A percentile compares a stretch with the other conserved stretches of the same genome.
phyloP scores from a whole-genome alignment of 768 basidiomycete species.

The Strobilomyces confusus region DNA sequence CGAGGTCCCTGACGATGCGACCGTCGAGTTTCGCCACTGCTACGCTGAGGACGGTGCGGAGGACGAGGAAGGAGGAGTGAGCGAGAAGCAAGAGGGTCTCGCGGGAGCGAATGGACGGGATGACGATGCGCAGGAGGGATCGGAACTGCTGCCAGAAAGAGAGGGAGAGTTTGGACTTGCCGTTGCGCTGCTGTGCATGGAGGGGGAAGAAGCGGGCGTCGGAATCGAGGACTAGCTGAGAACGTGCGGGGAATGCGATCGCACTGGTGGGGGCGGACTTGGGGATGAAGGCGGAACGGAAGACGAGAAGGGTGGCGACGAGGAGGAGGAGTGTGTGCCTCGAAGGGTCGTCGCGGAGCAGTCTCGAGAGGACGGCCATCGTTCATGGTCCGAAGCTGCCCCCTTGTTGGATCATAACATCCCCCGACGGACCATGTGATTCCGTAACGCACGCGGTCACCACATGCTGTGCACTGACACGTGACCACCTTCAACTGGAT shows the following conservation, averaged over 20 bases:
- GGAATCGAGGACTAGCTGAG: conserved; percentile 47
- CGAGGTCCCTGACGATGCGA: conserved; percentile 82
- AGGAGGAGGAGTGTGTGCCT: conserved; percentile 38
- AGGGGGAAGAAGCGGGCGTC: conserved; percentile 64
- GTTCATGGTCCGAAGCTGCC: not conserved
- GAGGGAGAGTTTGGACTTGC: conserved; percentile 53
- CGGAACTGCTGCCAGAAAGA: conserved; percentile 69
- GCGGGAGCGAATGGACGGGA: conserved; percentile 58
- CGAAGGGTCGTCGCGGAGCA: not conserved
- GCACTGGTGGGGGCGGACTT: conserved; percentile 38
- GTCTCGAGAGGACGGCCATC: conserved; percentile 20
- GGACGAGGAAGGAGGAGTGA: conserved; percentile 82
- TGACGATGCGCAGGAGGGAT: conserved; percentile 67
- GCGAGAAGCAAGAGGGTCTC: conserved; percentile 70
- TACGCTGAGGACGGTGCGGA: conserved; percentile 84
- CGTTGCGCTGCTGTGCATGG: conserved; percentile 32
- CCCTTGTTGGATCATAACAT: not conserved
- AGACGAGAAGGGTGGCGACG: conserved; percentile 44
- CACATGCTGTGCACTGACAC: too few species aligned
- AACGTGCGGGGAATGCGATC: conserved; percentile 65
- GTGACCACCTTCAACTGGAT: too few species aligned
- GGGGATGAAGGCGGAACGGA: conserved; percentile 41
- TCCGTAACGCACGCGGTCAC: not conserved
- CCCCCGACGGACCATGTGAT: conserved; percentile 12
- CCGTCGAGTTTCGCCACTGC: conserved; percentile 88